phyloP scores from a whole-genome alignment of 306 rosid species.

The Hippophae rhamnoides region DNA sequence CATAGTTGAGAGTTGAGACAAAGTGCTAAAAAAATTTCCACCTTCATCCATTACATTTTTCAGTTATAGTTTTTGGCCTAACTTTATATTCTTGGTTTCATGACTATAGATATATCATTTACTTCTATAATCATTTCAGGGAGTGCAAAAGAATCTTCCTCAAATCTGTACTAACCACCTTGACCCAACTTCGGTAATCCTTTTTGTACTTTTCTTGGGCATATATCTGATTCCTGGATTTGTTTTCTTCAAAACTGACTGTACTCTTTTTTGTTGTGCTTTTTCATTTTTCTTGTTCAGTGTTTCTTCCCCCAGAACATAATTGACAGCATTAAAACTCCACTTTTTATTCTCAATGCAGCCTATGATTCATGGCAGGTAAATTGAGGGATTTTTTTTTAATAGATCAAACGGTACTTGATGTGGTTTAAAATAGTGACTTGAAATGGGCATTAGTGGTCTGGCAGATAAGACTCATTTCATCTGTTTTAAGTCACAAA shows the following conservation, averaged over 20 bases:
- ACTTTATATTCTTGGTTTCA: not conserved
- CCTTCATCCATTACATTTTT: too few relatives aligned
- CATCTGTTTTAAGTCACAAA: constrained; percentile 2
- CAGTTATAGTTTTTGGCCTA: too few relatives aligned
- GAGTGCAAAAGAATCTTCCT: constrained; percentile 57
- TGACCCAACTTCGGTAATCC: constrained; percentile 69
- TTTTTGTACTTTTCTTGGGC: not conserved
- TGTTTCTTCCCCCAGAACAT: constrained; percentile 93
- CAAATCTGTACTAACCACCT: constrained; percentile 55
- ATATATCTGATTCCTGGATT: not conserved
- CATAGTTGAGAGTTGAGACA: too few relatives aligned
- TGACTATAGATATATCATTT: constrained; percentile 10
- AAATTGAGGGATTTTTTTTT: not conserved
- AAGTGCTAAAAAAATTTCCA: too few relatives aligned
- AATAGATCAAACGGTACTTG: too few relatives aligned
- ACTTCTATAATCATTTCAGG: constrained; percentile 36
- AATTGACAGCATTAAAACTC: constrained; percentile 58
- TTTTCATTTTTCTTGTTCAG: constrained; percentile 30
- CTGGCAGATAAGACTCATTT: not conserved
- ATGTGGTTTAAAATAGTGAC: too few relatives aligned
- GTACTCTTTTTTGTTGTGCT: not conserved
- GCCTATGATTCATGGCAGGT: constrained; percentile 99
- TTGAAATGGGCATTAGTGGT: too few relatives aligned
- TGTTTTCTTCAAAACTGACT: constrained; percentile 13
- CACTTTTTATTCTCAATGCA: constrained; percentile 79